Percentiles rank a stretch among this genome's conserved stretches.
phyloP scores from a whole-genome alignment of 148 eudicot species.

The Selenicereus undatus region DNA sequence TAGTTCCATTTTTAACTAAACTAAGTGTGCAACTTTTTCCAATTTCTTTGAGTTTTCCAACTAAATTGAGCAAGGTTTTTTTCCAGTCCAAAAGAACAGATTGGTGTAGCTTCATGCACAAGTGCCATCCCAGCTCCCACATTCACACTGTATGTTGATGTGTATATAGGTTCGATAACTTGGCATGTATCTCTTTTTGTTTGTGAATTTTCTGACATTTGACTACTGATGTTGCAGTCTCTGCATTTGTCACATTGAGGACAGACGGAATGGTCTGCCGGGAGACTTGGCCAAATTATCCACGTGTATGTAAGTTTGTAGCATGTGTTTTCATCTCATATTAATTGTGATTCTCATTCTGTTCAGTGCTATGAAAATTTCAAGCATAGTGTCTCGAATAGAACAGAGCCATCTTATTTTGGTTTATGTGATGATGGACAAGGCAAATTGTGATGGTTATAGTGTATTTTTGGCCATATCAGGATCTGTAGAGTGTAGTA shows the following conservation, averaged over 20 bases:
- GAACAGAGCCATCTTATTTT: not conserved
- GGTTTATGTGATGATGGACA: not conserved
- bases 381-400: not conserved
- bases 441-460: constrained; percentile 5
- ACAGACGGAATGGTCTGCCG: not conserved
- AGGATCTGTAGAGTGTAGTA: not conserved
- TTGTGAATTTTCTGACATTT: not conserved
- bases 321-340: not conserved
- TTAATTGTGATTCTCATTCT: constrained; percentile 1
- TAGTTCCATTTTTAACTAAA: too few species aligned
- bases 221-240: constrained; percentile 22
- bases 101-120: not conserved
- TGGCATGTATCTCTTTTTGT: not conserved
- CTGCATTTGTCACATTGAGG: constrained; percentile 22
- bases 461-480: not conserved
- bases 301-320: constrained; percentile 6
- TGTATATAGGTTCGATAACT: not conserved
- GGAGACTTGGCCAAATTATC: constrained; percentile 2
- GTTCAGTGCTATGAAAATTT: not conserved
- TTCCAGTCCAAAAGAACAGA: not conserved
- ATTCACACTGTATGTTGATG: not conserved
- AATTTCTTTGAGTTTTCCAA: too few species aligned
- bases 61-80: too few species aligned
- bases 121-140: not conserved
- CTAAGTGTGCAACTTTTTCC: too few species aligned